Base-by-base conservation (phyloP, 495 filamentous ascomycete genomes). In the Aspergillus ostianus region DNA sequence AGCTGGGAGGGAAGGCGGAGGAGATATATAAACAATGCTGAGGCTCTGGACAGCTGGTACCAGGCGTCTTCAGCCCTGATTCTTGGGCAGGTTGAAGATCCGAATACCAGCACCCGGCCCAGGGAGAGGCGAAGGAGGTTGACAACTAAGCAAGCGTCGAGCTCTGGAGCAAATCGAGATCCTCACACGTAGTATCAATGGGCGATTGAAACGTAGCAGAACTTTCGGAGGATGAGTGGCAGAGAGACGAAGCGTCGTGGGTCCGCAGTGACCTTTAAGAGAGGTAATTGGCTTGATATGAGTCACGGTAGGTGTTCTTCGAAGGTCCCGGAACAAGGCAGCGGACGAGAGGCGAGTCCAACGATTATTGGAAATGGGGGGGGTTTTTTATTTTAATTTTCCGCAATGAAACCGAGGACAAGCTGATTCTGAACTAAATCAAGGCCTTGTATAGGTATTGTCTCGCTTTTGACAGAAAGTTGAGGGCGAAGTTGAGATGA, bases 31-130 rank as follows among this genome's bases (percentile, higher is more conserved):
- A 45, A 41, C 55, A 60, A 59, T 61, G 62, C 61, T 64, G 57
- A 68, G 63, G 62, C 60, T 63, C 66, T 65, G 70, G 68, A 68
- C 63, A 65, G 68, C 70, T 67, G 67, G 67, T 64, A 72, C 57
- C 67, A 64, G 62, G 63, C 59, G 61, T 73, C 72, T 76, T 73
- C 65, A 57, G 67, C 73, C 75, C 77, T 73, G 61, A 41, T 57
- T n/a, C 47, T 57, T 64, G 70, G 69, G 67, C 63, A 63, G 67
- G 64, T 41, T 66, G 67, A 68, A 77, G 71, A 76, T 71, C 70
- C 71, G 67, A 70, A 70, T 69, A 73, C 77, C 74, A 76, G 77
- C 66, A 74, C 66, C 74, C 70, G 69, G 70, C 66, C 70, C 60
- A 57, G 65, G 64, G 67, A 60, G 67, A 58, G 57, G 60, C 45